Conservation (phyloP, 441 rosid genomes). For the Jatropha podagrica region DNA sequence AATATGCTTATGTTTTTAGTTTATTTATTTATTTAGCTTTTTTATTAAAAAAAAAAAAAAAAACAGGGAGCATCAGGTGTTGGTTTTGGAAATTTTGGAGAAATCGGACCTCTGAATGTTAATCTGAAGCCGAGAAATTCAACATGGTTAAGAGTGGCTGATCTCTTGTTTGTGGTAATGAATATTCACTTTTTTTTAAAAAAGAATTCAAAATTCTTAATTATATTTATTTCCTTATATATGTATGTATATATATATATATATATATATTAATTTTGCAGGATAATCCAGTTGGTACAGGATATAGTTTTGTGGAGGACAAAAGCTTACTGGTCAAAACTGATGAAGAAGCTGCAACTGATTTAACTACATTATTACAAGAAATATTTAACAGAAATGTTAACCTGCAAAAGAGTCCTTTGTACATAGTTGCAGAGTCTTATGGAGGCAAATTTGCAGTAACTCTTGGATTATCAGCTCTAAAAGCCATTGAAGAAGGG, state of each 20-base stretch:
- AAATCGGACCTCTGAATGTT: constrained; percentile 74
- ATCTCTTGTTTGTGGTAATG: constrained; percentile 80
- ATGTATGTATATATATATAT: too few species aligned
- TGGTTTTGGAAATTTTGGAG: constrained; percentile 84
- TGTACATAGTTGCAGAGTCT: constrained; percentile 79
- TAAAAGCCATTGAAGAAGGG: constrained; percentile 55
- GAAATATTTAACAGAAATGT: constrained; percentile 45
- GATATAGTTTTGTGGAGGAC: constrained; percentile 83
- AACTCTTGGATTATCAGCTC: constrained; percentile 63
- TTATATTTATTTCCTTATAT: not conserved
- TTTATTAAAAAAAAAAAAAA: not conserved
- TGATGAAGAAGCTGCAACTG: constrained; percentile 74
- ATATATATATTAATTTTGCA: constrained; percentile 2
- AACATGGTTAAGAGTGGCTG: constrained; percentile 81
- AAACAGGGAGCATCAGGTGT: constrained; percentile 89
- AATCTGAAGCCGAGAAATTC: constrained; percentile 69
- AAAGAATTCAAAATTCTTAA: too few species aligned
- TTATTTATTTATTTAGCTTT: not conserved
- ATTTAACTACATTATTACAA: constrained; percentile 59
- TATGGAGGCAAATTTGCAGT: constrained; percentile 89
- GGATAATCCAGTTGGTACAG: constrained; percentile 96
- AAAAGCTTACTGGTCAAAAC: constrained; percentile 50
- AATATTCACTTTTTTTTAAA: not conserved
- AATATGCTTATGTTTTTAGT: not conserved
- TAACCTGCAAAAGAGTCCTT: constrained; percentile 55